phyloP scores from a whole-genome alignment of 441 rosid species.

The Erysimum pusillum region DNA sequence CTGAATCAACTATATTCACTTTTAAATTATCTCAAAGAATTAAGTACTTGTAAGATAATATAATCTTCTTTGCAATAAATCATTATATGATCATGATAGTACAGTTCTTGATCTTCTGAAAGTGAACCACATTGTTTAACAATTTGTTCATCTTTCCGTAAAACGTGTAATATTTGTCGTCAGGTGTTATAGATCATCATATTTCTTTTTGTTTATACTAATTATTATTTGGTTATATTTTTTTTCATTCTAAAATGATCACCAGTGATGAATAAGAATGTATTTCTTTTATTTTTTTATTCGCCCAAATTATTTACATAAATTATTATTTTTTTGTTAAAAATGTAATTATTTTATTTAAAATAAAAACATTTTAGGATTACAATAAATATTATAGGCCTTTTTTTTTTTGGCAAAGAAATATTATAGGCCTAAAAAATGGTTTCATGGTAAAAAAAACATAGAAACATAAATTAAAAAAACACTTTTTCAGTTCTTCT shows the following conservation, averaged over 20 bases:
- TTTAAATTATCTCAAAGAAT: not conserved
- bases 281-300: not conserved
- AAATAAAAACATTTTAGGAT: too few relatives aligned
- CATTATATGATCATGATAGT: not conserved
- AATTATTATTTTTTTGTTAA: not conserved
- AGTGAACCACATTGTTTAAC: slow-evolving; percentile 6
- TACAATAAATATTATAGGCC: too few relatives aligned
- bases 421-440: too few relatives aligned
- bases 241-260: not conserved
- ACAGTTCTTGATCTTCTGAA: not conserved
- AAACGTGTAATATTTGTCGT: slow-evolving; percentile 14
- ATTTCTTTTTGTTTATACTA: not conserved
- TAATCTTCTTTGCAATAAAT: not conserved
- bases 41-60: not conserved
- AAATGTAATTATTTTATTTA: too few relatives aligned
- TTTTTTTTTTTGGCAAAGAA: too few relatives aligned
- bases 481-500: too few relatives aligned
- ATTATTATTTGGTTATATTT: not conserved
- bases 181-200: not conserved
- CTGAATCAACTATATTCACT: not conserved
- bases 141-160: not conserved
- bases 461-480: too few relatives aligned
- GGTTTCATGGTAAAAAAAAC: too few relatives aligned
- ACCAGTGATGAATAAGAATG: not conserved
- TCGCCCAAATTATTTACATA: not conserved